Percentiles rank a stretch among this genome's conserved stretches.
Evolutionary conservation across 2,329 filamentous ascomycete species (phyloP).

Genomic region (Alternaria triticimaculans): DNA sequence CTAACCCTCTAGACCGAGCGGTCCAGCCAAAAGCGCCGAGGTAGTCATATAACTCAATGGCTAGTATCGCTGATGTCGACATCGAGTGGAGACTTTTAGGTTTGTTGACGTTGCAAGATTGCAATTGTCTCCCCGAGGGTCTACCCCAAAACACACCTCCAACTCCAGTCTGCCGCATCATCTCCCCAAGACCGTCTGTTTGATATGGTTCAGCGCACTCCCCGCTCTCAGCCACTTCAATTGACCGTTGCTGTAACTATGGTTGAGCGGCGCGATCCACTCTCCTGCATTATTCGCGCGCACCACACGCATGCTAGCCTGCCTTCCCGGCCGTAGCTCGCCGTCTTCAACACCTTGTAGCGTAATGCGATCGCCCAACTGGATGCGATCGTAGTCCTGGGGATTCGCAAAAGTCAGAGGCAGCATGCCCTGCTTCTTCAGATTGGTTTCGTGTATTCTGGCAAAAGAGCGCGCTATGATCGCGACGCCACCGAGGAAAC

Average conservation of each 20-base stretch:
- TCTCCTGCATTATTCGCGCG: conserved; percentile 23
- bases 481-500: conserved; percentile 29
- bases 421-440: conserved; percentile 42
- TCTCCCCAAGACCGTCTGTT: conserved; percentile 4
- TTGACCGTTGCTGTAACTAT: conserved; percentile 43
- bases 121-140: not conserved
- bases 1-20: not conserved
- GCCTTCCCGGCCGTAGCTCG: conserved; percentile 33
- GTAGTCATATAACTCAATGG: not conserved
- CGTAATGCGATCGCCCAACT: conserved; percentile 24
- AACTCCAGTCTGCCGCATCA: not conserved
- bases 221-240: conserved; percentile 45
- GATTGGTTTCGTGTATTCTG: conserved; percentile 38
- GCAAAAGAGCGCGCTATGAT: conserved; percentile 37
- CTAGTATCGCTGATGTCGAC: not conserved
- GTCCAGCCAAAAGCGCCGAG: not conserved
- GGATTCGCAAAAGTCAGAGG: conserved; percentile 30
- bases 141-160: not conserved
- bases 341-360: conserved; percentile 23
- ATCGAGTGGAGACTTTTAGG: not conserved
- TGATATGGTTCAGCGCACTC: conserved; percentile 45
- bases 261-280: conserved; percentile 43
- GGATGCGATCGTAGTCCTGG: conserved; percentile 27
- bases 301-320: conserved; percentile 39
- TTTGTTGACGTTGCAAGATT: not conserved